Base-by-base conservation (phyloP, 2,329 filamentous ascomycete genomes). In the Malbranchea zuffiana region DNA sequence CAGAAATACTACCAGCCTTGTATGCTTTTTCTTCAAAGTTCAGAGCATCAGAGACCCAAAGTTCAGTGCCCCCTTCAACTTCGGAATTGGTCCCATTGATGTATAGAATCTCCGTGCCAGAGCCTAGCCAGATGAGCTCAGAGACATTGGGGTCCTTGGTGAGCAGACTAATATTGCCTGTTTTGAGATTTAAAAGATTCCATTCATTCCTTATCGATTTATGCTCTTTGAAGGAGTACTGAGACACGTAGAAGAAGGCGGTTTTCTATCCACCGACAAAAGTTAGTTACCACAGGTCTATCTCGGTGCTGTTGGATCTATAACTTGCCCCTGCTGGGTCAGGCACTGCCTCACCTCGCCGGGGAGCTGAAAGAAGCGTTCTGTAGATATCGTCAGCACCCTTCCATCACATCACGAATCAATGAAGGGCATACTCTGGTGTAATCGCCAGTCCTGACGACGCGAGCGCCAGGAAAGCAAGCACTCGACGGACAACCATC, bases 221-320 rank as follows among this genome's bases (percentile, higher is more conserved):
- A 54, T 92, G 84, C 0, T 73, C 69, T 23, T 80, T 68, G 57
- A 93, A 93, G 3, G 77, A 87, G 58, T 93, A 94, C 1, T 78
- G 75, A 0, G 81, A 82, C 8, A 77, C 66, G 57, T 78, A 54
- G 33, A 67, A 70, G 26, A 70, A 42, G 1, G 65, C 67, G 19
- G 63, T 50, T 43, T 55, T 51, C 55, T 60, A 39, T 36, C 21
- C 13, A 30, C n/a, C n/a, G n/a, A n/a, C 6, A 25, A 3, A 25
- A 10, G 12, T n/a, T 16, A 18, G 16, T 3, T 18, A n/a, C 2
- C 12, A 6, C 8, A 12, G 13, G 16, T 8, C 8, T 11, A 12
- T 18, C 13, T 11, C 6, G 2, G 16, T n/a, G 4, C 16, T 3
- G 18, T 24, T 19, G 10, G n/a, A 33, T 10, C 15, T 23, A 29